These are phyloP conservation scores for Trypanosoma boissoni DNA, from an alignment of 208 protist species.

Conservation along the genomic window DNA sequence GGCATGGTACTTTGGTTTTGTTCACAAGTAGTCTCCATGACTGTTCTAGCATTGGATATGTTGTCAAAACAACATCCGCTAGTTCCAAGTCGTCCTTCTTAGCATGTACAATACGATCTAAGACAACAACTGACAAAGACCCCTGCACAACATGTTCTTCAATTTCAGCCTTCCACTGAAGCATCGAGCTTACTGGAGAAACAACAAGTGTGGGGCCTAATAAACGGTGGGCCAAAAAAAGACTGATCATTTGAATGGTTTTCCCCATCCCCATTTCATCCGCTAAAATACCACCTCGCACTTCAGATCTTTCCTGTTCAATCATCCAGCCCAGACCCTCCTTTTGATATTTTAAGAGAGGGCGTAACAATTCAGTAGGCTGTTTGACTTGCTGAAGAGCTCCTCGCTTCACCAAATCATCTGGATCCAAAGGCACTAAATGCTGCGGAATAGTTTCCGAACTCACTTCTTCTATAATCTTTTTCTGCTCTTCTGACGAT, in stretches of 20 bases:
- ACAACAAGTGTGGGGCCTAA: constrained; percentile 86
- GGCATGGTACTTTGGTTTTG: constrained; percentile 82
- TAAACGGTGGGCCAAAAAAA: constrained; percentile 75
- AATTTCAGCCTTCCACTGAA: constrained; percentile 92
- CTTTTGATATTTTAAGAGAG: constrained; percentile 81
- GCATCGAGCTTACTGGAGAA: constrained; percentile 89
- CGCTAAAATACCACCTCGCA: constrained; percentile 94
- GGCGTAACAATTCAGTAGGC: constrained; percentile 51
- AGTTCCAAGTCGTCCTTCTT: constrained; percentile 65
- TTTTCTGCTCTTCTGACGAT: constrained; percentile 38
- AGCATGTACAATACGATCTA: constrained; percentile 56
- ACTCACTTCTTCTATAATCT: constrained; percentile 56
- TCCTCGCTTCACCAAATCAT: constrained; percentile 68
- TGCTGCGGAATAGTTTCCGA: constrained; percentile 54
- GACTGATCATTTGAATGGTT: constrained; percentile 95
- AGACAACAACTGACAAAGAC: constrained; percentile 71
- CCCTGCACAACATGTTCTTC: constrained; percentile 65
- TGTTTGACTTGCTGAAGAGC: constrained; percentile 46
- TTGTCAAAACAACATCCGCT: constrained; percentile 94
- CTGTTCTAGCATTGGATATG: constrained; percentile 91
- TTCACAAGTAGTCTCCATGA: constrained; percentile 83
- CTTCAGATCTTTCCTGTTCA: constrained; percentile 53
- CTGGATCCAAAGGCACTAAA: constrained; percentile 74
- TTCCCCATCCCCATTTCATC: constrained; percentile 99
- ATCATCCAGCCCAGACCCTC: constrained; percentile 88